Evolutionary conservation across 768 basidiomycete species (phyloP).

Genomic region (Rickenella mellea): DNA sequence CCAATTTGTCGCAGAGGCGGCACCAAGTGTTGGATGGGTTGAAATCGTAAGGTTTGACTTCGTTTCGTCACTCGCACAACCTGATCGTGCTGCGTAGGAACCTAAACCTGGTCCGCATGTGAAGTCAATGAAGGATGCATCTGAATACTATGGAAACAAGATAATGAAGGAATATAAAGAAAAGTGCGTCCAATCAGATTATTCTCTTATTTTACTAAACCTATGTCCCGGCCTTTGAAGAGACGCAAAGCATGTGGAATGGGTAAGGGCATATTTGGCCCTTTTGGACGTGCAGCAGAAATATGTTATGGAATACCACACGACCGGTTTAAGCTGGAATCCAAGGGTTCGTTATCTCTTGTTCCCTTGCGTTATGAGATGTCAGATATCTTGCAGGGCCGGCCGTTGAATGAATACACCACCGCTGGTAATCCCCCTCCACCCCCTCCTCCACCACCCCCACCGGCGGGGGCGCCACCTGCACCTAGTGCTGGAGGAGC

Average conservation of each 20-base stretch:
- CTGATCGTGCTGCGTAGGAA: conserved; percentile 27
- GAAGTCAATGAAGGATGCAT: conserved; percentile 76
- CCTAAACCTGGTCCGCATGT: conserved; percentile 76
- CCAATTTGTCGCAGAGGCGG: conserved; percentile 73
- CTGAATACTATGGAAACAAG: conserved; percentile 81
- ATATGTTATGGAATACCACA: conserved; percentile 80
- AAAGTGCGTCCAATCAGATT: conserved; percentile 45
- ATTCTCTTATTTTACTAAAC: background rate
- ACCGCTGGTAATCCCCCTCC: conserved; percentile 33
- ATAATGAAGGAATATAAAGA: conserved; percentile 91
- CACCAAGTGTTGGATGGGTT: conserved; percentile 81
- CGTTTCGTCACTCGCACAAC: background rate
- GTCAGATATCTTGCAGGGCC: conserved; percentile 30
- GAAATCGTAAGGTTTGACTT: conserved; percentile 46
- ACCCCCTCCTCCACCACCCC: conserved; percentile 33
- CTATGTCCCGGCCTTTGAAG: conserved; percentile 30
- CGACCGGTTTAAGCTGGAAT: conserved; percentile 87
- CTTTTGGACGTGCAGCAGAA: conserved; percentile 72
- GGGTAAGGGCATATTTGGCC: conserved; percentile 65
- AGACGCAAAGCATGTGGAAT: conserved; percentile 79
- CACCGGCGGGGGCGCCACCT: conserved; percentile 22
- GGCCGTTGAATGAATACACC: conserved; percentile 46
- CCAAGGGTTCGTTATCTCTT: conserved; percentile 40
- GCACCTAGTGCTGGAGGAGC: conserved; percentile 38
- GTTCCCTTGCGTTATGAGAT: background rate